phyloP scores from a whole-genome alignment of 805 yeast species.

The Myxozyma vanderwaltii region DNA sequence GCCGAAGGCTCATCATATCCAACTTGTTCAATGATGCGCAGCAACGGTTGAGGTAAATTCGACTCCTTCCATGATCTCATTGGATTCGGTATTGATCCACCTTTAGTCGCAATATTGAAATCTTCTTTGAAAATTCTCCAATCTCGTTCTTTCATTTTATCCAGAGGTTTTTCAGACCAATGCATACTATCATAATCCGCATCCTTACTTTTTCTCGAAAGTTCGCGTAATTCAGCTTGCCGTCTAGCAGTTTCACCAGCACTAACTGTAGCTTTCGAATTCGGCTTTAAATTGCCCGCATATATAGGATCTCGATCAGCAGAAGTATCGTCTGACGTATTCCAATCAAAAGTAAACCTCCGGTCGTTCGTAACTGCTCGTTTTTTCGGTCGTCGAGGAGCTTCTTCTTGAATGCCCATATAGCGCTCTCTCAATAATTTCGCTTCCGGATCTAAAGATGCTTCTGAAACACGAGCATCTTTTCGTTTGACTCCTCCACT shows the following conservation, averaged over 20 bases:
- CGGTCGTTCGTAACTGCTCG: conserved; percentile 33
- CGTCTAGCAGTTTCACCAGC: conserved; percentile 17
- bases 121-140: conserved; percentile 89
- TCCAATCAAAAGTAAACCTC: conserved; percentile 72
- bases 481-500: background rate
- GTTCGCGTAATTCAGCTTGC: conserved; percentile 27
- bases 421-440: conserved; percentile 29
- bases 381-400: conserved; percentile 17
- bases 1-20: conserved; percentile 78
- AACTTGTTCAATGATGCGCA: conserved; percentile 39
- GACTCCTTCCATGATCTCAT: conserved; percentile 75
- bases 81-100: conserved; percentile 54
- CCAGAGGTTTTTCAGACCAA: conserved; percentile 71
- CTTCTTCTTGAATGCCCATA: conserved; percentile 22
- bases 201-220: conserved; percentile 39
- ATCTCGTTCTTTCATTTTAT: conserved; percentile 75
- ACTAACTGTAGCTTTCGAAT: background rate
- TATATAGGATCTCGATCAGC: conserved; percentile 49
- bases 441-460: conserved; percentile 8
- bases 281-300: conserved; percentile 20
- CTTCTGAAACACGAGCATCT: background rate
- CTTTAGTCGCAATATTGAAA: conserved; percentile 61
- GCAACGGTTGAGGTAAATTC: conserved; percentile 49
- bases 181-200: conserved; percentile 42
- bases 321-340: conserved; percentile 65